These are phyloP conservation scores for Zopfia rhizophila DNA, from an alignment of 2,329 filamentous ascomycete species.

Conservation along the genomic window DNA sequence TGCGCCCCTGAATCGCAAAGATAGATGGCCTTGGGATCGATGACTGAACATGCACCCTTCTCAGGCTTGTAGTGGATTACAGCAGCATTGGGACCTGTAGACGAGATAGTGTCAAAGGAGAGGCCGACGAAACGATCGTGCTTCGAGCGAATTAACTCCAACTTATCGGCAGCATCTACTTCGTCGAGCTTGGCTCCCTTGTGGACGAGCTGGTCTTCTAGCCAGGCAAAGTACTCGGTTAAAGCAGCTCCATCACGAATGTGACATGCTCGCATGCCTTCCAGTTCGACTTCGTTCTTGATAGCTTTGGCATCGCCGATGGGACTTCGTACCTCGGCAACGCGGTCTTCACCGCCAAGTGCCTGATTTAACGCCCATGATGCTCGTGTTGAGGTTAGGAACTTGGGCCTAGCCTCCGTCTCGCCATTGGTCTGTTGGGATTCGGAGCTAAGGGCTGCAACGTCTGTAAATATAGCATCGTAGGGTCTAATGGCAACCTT, in stretches of 20 bases:
- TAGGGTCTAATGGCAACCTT: conserved; percentile 84
- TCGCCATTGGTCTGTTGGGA: conserved; percentile 47
- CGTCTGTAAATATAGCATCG: conserved; percentile 80
- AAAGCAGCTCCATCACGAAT: conserved; percentile 91
- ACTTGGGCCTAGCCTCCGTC: conserved; percentile 65
- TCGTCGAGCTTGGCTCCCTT: conserved; percentile 83
- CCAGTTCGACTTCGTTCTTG: conserved; percentile 89
- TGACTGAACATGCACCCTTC: conserved; percentile 79
- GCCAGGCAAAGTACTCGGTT: conserved; percentile 94
- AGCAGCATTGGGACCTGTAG: conserved; percentile 90
- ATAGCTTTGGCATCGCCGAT: conserved; percentile 91
- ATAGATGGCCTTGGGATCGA: conserved; percentile 88
- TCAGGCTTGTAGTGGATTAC: conserved; percentile 97
- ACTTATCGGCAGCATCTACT: conserved; percentile 89
- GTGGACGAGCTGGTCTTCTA: conserved; percentile 84
- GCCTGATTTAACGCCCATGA: conserved; percentile 93
- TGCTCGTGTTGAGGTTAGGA: conserved; percentile 85
- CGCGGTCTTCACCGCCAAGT: conserved; percentile 83
- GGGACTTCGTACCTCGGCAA: conserved; percentile 88
- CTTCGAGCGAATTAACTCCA: conserved; percentile 78
- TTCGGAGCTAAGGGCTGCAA: conserved; percentile 69
- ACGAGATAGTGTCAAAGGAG: conserved; percentile 96
- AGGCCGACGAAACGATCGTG: conserved; percentile 84
- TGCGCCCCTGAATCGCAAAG: conserved; percentile 98
- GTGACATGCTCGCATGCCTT: conserved; percentile 94